Percentiles rank a stretch among this genome's conserved stretches.
Conservation (phyloP, 352 stramenopile genomes). For the Globisporangium echinulatum region DNA sequence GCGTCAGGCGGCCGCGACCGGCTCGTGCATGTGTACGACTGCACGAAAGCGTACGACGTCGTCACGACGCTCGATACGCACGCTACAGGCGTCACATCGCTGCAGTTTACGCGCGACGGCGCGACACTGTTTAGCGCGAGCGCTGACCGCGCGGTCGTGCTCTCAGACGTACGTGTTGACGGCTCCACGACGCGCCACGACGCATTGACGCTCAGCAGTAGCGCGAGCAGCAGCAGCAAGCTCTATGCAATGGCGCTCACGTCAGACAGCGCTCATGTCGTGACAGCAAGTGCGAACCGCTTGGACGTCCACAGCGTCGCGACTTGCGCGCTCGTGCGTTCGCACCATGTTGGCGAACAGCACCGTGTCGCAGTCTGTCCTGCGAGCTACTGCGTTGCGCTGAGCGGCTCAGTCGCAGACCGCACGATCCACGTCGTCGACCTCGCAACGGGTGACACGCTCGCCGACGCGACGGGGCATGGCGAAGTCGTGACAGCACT, state of each 20-base stretch:
- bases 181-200: conserved; percentile 40
- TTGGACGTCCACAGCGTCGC: conserved; percentile 66
- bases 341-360: conserved; percentile 67
- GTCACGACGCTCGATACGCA: conserved; percentile 73
- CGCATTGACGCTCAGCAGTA: conserved; percentile 20
- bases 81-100: conserved; percentile 48
- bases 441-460: conserved; percentile 62
- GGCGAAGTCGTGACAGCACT: conserved; percentile 77
- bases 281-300: conserved; percentile 74
- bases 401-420: conserved; percentile 76
- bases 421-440: conserved; percentile 87
- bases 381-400: conserved; percentile 61
- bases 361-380: conserved; percentile 64
- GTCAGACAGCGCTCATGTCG: conserved; percentile 54
- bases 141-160: conserved; percentile 65
- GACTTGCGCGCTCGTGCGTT: conserved; percentile 52
- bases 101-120: conserved; percentile 71
- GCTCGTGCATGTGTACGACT: conserved; percentile 80
- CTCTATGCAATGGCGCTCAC: conserved; percentile 75
- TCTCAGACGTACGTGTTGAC: conserved; percentile 36
- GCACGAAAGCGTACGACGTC: conserved; percentile 20
- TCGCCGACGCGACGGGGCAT: conserved; percentile 77
- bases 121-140: conserved; percentile 59
- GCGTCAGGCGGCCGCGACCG: conserved; percentile 73
- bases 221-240: conserved; percentile 38